Evolutionary conservation across 495 filamentous ascomycete species (phyloP).

Genomic region (Tetracladium setigerum): DNA sequence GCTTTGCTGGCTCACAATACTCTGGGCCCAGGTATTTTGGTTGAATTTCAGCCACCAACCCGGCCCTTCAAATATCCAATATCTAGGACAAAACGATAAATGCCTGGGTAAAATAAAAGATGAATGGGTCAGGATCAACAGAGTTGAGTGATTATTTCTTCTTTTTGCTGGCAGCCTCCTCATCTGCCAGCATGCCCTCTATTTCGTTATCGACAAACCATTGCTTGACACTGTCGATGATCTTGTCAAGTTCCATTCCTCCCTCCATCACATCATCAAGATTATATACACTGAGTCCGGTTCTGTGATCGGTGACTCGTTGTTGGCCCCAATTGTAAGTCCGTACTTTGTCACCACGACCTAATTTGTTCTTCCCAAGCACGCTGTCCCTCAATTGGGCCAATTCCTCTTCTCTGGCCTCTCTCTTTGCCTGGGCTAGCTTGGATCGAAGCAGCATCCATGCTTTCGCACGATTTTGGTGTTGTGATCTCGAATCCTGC

Average conservation of each 20-base stretch:
- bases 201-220: slow-evolving; percentile 80
- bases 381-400: slow-evolving; percentile 62
- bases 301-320: slow-evolving; percentile 88
- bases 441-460: slow-evolving; percentile 80
- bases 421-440: slow-evolving; percentile 70
- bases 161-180: slow-evolving; percentile 23
- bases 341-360: slow-evolving; percentile 84
- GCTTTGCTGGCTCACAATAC: no score
- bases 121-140: no score
- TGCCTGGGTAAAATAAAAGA: no score
- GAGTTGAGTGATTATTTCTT: slow-evolving; percentile 9
- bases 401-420: slow-evolving; percentile 79
- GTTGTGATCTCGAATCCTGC: slow-evolving; percentile 89
- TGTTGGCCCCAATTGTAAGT: slow-evolving; percentile 96
- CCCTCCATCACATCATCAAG: slow-evolving; percentile 73
- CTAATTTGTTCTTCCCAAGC: slow-evolving; percentile 72
- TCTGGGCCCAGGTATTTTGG: no score
- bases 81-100: no score
- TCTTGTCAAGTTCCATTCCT: slow-evolving; percentile 58
- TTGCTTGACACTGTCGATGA: slow-evolving; percentile 72
- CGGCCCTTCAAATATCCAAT: no score
- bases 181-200: slow-evolving; percentile 50
- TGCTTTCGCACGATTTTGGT: slow-evolving; percentile 75
- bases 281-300: slow-evolving; percentile 74
- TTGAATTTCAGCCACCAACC: no score